Percentiles rank a stretch among this genome's conserved stretches.
phyloP scores from a whole-genome alignment of 768 basidiomycete genomes.

The Xanthoconium purpureum region DNA sequence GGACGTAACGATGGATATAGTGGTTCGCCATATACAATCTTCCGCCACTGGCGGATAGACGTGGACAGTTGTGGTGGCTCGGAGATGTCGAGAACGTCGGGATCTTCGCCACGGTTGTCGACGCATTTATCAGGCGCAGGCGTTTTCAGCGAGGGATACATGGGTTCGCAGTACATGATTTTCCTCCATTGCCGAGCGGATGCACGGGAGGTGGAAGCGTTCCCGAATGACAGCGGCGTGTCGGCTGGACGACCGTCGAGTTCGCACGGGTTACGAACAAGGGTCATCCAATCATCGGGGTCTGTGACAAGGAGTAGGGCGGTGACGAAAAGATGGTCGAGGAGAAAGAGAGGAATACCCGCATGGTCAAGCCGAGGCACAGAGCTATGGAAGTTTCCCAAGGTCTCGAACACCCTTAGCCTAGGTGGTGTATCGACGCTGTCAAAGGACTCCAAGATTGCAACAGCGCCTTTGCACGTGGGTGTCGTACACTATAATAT shows the following conservation, averaged over 20 bases:
- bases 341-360: conserved; percentile 62
- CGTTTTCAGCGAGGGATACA: conserved; percentile 44
- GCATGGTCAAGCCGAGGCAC: conserved; percentile 56
- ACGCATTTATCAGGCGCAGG: conserved; percentile 23
- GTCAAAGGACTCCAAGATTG: conserved; percentile 51
- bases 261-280: conserved; percentile 27
- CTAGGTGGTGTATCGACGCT: conserved; percentile 44
- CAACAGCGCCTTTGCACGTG: conserved; percentile 60
- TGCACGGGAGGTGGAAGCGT: conserved; percentile 23
- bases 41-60: conserved; percentile 39
- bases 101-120: conserved; percentile 22
- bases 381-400: conserved; percentile 52
- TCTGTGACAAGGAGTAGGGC: conserved; percentile 67
- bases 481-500: conserved; percentile 56
- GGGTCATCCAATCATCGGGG: conserved; percentile 52
- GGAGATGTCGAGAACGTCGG: conserved; percentile 30
- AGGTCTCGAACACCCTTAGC: conserved; percentile 58
- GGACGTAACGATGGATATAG: conserved; percentile 41
- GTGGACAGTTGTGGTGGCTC: conserved; percentile 29
- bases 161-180: conserved; percentile 55
- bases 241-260: conserved; percentile 39
- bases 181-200: conserved; percentile 50
- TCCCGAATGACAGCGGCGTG: conserved; percentile 17
- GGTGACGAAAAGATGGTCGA: conserved; percentile 71
- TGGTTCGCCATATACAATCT: conserved; percentile 41